Evolutionary conservation across 176 grass and related monocot genomes (phyloP).

Genomic region (Alloteropsis semialata): DNA sequence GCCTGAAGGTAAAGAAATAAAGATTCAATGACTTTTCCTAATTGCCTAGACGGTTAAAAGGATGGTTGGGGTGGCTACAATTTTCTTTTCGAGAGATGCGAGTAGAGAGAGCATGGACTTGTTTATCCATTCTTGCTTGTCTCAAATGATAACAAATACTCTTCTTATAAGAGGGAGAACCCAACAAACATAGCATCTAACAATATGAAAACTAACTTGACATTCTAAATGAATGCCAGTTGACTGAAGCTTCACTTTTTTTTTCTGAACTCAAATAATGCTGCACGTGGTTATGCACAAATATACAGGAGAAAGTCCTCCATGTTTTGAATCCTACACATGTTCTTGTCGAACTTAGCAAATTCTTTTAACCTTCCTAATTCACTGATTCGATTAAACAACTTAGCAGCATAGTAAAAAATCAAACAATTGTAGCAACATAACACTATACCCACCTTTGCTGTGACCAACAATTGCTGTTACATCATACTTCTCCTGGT

Average conservation of each 20-base stretch:
- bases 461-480: constrained; percentile 71
- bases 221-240: neutral
- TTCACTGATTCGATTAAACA: neutral
- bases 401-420: neutral
- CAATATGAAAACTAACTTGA: neutral
- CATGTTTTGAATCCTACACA: neutral
- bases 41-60: neutral
- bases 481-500: constrained; percentile 57
- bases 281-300: neutral
- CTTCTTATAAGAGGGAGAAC: neutral
- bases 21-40: neutral
- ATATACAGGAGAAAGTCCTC: neutral
- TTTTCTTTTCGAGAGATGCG: neutral
- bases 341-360: neutral
- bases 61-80: neutral
- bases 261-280: neutral
- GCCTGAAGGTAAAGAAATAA: constrained; percentile 39
- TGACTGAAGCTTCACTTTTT: neutral
- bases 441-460: constrained; percentile 51
- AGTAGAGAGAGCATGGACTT: neutral
- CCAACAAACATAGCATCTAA: neutral
- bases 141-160: neutral
- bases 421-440: neutral
- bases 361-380: constrained; percentile 35
- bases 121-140: neutral